Percentiles rank a stretch among this genome's conserved stretches.
phyloP scores from a whole-genome alignment of 106 monocot genomes.

The Posidonia australis region DNA sequence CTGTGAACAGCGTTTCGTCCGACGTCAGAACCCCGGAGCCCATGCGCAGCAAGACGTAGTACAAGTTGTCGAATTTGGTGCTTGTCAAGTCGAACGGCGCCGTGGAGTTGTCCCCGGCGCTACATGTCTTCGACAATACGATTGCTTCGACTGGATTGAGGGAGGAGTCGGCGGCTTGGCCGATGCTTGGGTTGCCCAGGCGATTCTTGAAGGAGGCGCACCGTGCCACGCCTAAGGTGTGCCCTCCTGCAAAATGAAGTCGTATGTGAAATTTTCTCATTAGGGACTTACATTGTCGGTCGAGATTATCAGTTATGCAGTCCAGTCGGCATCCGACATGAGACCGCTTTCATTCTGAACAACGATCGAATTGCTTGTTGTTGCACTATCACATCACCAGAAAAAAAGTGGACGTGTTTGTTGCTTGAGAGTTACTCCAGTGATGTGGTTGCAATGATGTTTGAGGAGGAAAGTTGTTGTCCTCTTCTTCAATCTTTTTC shows the following conservation, averaged over 20 bases:
- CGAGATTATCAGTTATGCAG: too few relatives aligned
- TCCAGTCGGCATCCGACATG: too few relatives aligned
- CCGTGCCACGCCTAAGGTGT: slow-evolving; percentile 60
- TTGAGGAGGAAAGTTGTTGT: too few relatives aligned
- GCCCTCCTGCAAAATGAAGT: slow-evolving; percentile 27
- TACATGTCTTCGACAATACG: slow-evolving; percentile 20
- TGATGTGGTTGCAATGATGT: too few relatives aligned
- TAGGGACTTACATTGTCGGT: too few relatives aligned
- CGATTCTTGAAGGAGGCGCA: slow-evolving; percentile 58
- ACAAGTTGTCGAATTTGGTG: slow-evolving; percentile 49
- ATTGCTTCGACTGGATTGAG: slow-evolving; percentile 30
- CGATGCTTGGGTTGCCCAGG: slow-evolving; percentile 33
- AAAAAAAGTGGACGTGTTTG: too few relatives aligned
- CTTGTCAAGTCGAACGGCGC: slow-evolving; percentile 40
- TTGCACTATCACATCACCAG: too few relatives aligned
- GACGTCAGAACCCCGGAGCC: slow-evolving; percentile 43
- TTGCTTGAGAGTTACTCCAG: too few relatives aligned
- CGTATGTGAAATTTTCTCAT: too few relatives aligned
- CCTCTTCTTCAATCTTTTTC: too few relatives aligned
- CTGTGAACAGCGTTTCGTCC: slow-evolving; percentile 47
- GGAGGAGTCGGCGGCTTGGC: slow-evolving; percentile 35
- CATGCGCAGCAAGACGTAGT: slow-evolving; percentile 38
- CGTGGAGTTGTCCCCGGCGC: slow-evolving; percentile 32
- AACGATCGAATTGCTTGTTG: too few relatives aligned
- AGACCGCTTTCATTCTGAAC: too few relatives aligned